These are phyloP conservation scores for Solanum verrucosum DNA, from an alignment of 257 asterid species.

Conservation along the genomic window DNA sequence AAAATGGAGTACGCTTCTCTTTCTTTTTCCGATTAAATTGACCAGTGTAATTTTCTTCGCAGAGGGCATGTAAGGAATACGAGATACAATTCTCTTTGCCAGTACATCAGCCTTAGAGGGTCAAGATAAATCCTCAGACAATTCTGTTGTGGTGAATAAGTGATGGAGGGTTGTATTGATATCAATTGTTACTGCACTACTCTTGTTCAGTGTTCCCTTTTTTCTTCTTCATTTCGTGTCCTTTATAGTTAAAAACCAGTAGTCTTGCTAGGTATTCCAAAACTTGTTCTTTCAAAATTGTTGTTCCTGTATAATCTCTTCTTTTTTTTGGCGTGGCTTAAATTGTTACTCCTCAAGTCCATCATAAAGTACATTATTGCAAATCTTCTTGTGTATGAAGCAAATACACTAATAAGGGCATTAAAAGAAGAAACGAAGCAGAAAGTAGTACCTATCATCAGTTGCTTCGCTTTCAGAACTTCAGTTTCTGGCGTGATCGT, in stretches of 20 bases:
- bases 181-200: background rate
- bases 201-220: background rate
- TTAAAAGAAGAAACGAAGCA: background rate
- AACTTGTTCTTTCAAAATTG: background rate
- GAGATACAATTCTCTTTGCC: background rate
- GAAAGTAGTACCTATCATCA: constrained; percentile 36
- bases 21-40: too few relatives aligned
- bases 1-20: too few relatives aligned
- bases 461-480: constrained; percentile 79
- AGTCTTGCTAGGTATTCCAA: background rate
- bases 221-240: background rate
- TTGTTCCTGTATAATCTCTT: background rate
- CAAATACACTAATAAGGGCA: background rate
- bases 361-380: background rate
- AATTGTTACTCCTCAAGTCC: background rate
- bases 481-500: constrained; percentile 7
- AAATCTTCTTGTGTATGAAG: background rate
- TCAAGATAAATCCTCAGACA: background rate
- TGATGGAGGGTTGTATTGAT: background rate
- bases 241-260: background rate
- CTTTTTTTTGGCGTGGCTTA: background rate
- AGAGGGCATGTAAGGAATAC: background rate
- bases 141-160: background rate
- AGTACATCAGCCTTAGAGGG: background rate
- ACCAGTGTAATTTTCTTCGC: too few relatives aligned